Evolutionary conservation across 768 basidiomycete genomes (phyloP).

Genomic region (Russula olivacea): DNA sequence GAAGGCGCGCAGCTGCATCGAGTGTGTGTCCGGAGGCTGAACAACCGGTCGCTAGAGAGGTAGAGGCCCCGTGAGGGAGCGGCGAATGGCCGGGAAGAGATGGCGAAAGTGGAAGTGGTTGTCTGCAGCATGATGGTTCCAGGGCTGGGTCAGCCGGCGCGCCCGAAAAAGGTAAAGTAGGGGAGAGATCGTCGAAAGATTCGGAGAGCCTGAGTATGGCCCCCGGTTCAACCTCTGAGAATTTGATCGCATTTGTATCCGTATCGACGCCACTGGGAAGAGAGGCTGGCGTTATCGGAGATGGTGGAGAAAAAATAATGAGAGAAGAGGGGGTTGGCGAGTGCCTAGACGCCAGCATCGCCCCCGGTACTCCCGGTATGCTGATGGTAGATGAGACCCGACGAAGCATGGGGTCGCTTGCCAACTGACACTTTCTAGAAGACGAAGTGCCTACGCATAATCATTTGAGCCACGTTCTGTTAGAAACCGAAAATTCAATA

Average conservation of each 20-base stretch:
- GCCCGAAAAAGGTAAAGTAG: not conserved
- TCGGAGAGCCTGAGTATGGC: not conserved
- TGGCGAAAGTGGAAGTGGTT: too few species aligned
- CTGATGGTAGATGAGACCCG: slow-evolving; percentile 8
- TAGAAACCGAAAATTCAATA: not conserved
- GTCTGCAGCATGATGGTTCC: too few species aligned
- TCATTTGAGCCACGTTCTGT: not conserved
- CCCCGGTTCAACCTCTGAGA: not conserved
- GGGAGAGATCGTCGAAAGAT: not conserved
- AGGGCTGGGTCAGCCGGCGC: too few species aligned
- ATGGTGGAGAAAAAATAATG: not conserved
- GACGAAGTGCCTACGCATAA: not conserved
- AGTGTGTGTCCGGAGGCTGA: not conserved
- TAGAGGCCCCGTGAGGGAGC: not conserved
- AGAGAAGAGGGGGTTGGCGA: not conserved
- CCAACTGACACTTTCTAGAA: not conserved
- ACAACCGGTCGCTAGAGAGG: not conserved
- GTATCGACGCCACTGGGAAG: not conserved
- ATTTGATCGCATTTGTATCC: not conserved
- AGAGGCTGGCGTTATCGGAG: not conserved
- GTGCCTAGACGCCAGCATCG: not conserved
- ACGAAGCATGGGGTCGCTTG: not conserved
- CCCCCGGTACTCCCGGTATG: not conserved
- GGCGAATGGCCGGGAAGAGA: too few species aligned
- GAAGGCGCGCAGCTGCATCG: slow-evolving; percentile 11